Conservation (phyloP, 148 eudicot species). For the Agrostemma githago region DNA sequence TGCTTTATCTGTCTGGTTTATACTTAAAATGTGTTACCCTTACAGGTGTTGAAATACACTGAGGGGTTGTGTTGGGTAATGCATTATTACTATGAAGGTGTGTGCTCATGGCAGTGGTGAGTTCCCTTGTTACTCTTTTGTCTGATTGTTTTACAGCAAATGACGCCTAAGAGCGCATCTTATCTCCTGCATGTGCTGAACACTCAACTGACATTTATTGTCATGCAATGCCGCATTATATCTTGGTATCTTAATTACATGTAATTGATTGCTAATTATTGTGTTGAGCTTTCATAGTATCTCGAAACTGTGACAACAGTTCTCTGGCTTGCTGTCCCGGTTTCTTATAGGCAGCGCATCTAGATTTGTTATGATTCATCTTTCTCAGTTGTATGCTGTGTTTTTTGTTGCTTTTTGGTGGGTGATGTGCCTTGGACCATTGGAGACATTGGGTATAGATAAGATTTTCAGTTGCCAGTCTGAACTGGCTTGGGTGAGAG, state of each 20-base stretch:
- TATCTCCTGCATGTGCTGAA: neutral
- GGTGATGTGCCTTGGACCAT: neutral
- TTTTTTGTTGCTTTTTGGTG: neutral
- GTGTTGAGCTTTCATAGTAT: neutral
- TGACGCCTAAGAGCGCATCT: neutral
- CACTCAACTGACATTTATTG: neutral
- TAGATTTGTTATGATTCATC: neutral
- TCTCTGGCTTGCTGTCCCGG: neutral
- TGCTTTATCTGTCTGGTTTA: neutral
- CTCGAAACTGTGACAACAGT: neutral
- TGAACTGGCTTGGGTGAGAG: neutral
- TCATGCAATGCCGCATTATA: neutral
- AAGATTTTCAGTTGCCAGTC: neutral
- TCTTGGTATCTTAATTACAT: neutral
- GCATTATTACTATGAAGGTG: conserved; percentile 99
- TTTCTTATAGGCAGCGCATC: neutral
- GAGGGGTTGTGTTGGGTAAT: conserved; percentile 98
- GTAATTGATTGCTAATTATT: neutral
- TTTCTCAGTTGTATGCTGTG: neutral
- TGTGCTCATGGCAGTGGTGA: conserved; percentile 97
- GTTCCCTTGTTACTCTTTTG: conserved; percentile 3
- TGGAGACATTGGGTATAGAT: neutral
- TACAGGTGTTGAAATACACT: conserved; percentile 70
- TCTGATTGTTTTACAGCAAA: conserved; percentile 1
- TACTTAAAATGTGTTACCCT: conserved; percentile 10